Evolutionary conservation across 2,329 filamentous ascomycete genomes (phyloP).

Genomic region (Ceratocystis diversiconidia): DNA sequence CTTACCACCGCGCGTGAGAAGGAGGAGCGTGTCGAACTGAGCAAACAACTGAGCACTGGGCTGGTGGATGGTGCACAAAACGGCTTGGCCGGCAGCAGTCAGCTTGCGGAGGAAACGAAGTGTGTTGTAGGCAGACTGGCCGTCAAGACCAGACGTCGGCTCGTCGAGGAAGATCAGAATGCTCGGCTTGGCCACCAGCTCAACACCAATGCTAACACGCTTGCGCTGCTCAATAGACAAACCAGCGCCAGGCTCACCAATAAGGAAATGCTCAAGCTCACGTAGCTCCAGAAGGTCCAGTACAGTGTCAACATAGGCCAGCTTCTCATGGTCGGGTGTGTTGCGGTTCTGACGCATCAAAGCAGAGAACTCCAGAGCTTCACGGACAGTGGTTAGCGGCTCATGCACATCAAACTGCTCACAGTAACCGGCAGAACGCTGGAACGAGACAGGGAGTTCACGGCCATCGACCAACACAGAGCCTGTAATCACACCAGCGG

Average conservation of each 20-base stretch:
- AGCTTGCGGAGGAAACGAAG: slow-evolving; percentile 53
- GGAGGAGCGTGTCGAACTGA: slow-evolving; percentile 50
- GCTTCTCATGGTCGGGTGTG: slow-evolving; percentile 50
- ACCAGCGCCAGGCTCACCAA: slow-evolving; percentile 36
- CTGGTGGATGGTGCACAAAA: slow-evolving; percentile 57
- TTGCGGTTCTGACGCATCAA: slow-evolving; percentile 56
- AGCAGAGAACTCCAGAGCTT: slow-evolving; percentile 55
- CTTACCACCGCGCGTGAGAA: slow-evolving; percentile 50
- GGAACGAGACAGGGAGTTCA: slow-evolving; percentile 57
- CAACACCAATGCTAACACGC: slow-evolving; percentile 45
- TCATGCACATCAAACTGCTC: slow-evolving; percentile 73
- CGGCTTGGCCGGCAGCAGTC: slow-evolving; percentile 50
- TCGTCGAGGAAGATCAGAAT: slow-evolving; percentile 48
- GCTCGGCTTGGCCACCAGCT: slow-evolving; percentile 46
- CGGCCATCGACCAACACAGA: slow-evolving; percentile 64
- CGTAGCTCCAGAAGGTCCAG: slow-evolving; percentile 47
- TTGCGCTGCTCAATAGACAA: slow-evolving; percentile 41
- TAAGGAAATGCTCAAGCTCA: slow-evolving; percentile 35
- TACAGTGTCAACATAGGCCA: slow-evolving; percentile 63
- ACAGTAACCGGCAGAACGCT: slow-evolving; percentile 65
- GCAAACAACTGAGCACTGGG: slow-evolving; percentile 53
- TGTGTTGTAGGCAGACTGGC: slow-evolving; percentile 51
- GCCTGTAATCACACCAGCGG: slow-evolving; percentile 60
- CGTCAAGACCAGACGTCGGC: slow-evolving; percentile 52
- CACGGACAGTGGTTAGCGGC: slow-evolving; percentile 56